These are phyloP conservation scores for Pseudogymnoascus sp. DNA, from an alignment of 2,329 filamentous ascomycete species.

Conservation along the genomic window DNA sequence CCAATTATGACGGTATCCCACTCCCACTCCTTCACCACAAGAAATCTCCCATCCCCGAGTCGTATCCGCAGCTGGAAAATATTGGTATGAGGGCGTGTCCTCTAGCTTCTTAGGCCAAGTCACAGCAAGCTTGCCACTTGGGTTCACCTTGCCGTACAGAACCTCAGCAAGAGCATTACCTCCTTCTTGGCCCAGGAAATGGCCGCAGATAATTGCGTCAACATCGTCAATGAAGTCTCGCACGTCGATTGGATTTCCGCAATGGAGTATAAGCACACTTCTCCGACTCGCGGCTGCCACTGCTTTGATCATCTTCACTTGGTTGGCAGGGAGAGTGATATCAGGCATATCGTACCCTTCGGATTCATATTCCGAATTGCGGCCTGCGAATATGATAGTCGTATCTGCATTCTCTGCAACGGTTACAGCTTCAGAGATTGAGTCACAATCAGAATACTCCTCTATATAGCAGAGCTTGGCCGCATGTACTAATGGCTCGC, in stretches of 20 bases:
- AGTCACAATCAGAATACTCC: constrained; percentile 10
- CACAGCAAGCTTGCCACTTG: constrained; percentile 40
- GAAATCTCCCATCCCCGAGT: background rate
- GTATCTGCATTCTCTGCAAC: constrained; percentile 11
- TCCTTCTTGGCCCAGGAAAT: constrained; percentile 50
- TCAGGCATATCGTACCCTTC: constrained; percentile 9
- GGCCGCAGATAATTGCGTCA: constrained; percentile 50
- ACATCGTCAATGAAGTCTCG: constrained; percentile 36
- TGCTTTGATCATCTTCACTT: constrained; percentile 16
- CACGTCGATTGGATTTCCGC: constrained; percentile 18
- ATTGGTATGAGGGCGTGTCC: background rate
- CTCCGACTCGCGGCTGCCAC: constrained; percentile 13
- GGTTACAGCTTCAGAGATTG: constrained; percentile 13
- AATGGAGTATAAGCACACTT: constrained; percentile 15
- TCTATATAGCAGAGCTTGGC: constrained; percentile 13
- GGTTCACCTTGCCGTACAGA: constrained; percentile 65
- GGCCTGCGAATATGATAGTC: constrained; percentile 16
- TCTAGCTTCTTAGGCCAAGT: constrained; percentile 43
- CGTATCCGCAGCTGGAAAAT: background rate
- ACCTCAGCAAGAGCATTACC: constrained; percentile 68
- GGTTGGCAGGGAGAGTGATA: constrained; percentile 9
- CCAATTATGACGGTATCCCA: background rate
- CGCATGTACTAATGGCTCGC: constrained; percentile 10
- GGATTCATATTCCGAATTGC: constrained; percentile 13
- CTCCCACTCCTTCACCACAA: background rate